These are phyloP conservation scores for Xylaria sp. DNA, from an alignment of 2,329 filamentous ascomycete genomes.

Conservation along the genomic window DNA sequence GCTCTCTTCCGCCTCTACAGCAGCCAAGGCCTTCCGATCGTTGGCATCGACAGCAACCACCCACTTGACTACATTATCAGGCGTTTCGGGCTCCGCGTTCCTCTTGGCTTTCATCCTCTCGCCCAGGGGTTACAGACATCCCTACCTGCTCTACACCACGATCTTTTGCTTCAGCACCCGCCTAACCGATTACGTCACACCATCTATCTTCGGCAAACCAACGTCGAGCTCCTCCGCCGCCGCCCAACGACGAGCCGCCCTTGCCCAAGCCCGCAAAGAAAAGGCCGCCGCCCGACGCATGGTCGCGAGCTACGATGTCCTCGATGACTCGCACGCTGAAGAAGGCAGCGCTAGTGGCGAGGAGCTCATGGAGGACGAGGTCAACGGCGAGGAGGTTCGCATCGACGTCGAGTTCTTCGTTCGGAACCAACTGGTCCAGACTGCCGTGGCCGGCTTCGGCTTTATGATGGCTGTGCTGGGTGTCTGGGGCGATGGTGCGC, in stretches of 20 bases:
- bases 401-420: conserved; percentile 65
- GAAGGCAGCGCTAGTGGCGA: conserved; percentile 59
- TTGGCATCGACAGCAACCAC: conserved; percentile 71
- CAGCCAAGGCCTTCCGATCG: conserved; percentile 75
- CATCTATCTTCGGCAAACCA: conserved; percentile 52
- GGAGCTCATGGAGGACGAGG: conserved; percentile 54
- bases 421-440: conserved; percentile 64
- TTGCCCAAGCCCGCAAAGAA: conserved; percentile 47
- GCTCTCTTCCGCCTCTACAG: conserved; percentile 78
- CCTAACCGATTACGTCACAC: conserved; percentile 61
- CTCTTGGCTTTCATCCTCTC: conserved; percentile 82
- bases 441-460: conserved; percentile 63
- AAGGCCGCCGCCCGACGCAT: conserved; percentile 58
- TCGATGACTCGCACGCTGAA: conserved; percentile 61
- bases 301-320: conserved; percentile 78
- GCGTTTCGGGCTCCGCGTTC: conserved; percentile 76
- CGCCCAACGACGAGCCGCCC: conserved; percentile 45
- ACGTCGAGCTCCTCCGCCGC: conserved; percentile 46
- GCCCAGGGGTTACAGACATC: conserved; percentile 79
- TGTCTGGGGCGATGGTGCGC: conserved; percentile 71
- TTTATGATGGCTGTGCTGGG: conserved; percentile 72
- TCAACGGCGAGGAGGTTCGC: conserved; percentile 72
- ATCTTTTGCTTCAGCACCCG: conserved; percentile 73
- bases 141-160: conserved; percentile 89
- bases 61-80: conserved; percentile 74